phyloP scores from a whole-genome alignment of 441 rosid genomes.

The Corymbia citriodora region DNA sequence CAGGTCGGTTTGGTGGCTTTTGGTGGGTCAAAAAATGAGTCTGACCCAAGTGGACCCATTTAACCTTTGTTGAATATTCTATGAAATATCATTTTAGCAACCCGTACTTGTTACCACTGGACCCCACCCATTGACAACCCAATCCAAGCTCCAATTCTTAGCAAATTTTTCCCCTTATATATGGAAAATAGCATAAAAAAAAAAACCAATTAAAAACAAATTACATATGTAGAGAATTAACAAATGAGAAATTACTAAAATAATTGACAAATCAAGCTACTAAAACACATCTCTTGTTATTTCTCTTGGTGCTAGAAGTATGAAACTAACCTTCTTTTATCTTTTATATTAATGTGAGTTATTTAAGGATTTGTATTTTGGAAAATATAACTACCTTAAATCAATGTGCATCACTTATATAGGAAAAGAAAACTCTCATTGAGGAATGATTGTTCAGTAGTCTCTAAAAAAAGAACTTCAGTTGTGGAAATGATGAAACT shows the following conservation, averaged over 20 bases:
- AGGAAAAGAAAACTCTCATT: neutral
- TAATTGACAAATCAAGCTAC: neutral
- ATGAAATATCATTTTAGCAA: neutral
- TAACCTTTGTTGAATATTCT: neutral
- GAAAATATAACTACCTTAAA: neutral
- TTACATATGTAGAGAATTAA: neutral
- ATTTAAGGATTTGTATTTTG: neutral
- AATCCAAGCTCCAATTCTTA: neutral
- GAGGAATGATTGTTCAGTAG: neutral
- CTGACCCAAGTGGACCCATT: neutral
- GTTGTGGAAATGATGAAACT: neutral
- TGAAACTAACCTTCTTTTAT: neutral
- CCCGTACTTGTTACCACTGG: neutral
- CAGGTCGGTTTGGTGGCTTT: neutral
- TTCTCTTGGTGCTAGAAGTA: neutral
- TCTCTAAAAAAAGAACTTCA: neutral
- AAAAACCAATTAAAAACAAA: neutral
- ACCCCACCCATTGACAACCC: neutral
- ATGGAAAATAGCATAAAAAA: neutral
- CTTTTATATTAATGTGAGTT: neutral
- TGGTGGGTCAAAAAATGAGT: neutral
- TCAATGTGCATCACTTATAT: neutral
- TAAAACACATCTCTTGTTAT: neutral
- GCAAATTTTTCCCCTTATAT: neutral
- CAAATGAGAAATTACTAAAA: neutral